Evolutionary conservation across 495 filamentous ascomycete species (phyloP), one percentile per base, ranked within the genome.

Genomic region (Pyrenula massariospora): DNA sequence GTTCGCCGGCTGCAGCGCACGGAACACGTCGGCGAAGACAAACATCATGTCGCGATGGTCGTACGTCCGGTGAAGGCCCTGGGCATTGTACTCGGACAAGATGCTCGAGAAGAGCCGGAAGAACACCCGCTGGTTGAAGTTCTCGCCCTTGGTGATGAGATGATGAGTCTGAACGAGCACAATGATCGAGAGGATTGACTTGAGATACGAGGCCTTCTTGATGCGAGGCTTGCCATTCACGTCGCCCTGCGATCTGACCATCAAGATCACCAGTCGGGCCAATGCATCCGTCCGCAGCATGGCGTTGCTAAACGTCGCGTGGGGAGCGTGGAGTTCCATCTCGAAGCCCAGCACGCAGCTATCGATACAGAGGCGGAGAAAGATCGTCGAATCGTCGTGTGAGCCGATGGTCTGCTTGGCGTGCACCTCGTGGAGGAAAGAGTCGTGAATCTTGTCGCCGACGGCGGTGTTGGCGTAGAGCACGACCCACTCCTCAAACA

Each of bases 401-500:
- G 75, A 82, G 53, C 77, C 75, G 62, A 96, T 77, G 15, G 91
- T 74, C 31, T 84, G 76, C 58, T 79, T 77, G 48, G 86, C 76
- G 62, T 91, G 84, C 63, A 96, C 71, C 66, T 96, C 94, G 53
- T 85, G 82, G 42, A 97, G 81, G 70, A 97, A 99, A 1, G 88
- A 81, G 8, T 77, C 69, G 54, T 81, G 76, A 0, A 85, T 78
- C 62, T 86, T 88, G 24, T 90, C 86, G 11, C 81, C 81, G 0
- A 84, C 82, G 58, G 81, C 78, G 10, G 79, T 76, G 52, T 87
- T 85, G 67, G 86, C 82, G 73, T 83, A 90, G 15, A 97, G 78
- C 47, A 84, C 82, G 56, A 90, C 79, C 93, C 93, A 99, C 66
- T 97, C 93, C 10, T 85, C 87, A 66, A 99, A 95, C 48, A 95